Evolutionary conservation across 345 rosid species (phyloP).

Genomic region (Brassica incana): DNA sequence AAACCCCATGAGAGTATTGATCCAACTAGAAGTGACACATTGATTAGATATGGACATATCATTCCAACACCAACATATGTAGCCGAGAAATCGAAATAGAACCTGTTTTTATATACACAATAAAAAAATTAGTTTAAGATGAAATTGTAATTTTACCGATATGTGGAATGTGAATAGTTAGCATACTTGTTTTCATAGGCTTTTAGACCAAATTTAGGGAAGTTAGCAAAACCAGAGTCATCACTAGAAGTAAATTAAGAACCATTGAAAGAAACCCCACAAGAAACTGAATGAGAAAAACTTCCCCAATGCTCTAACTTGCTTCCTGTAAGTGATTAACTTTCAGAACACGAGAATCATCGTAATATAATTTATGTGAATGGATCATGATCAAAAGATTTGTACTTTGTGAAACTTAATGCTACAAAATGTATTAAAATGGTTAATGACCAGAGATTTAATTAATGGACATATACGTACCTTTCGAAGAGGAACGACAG

Average conservation of each 20-base stretch:
- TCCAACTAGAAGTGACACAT: slow-evolving; percentile 59
- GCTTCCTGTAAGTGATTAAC: slow-evolving; percentile 46
- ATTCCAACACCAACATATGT: slow-evolving; percentile 81
- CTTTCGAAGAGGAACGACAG: slow-evolving; percentile 72
- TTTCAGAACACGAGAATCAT: too few species aligned
- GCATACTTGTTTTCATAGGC: slow-evolving; percentile 49
- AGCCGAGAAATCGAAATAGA: slow-evolving; percentile 71
- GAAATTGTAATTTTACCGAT: neutral
- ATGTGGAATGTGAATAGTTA: neutral
- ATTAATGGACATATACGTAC: slow-evolving; percentile 26
- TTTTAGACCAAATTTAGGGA: slow-evolving; percentile 70
- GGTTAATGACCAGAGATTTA: neutral
- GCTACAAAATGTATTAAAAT: neutral
- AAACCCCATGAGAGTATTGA: slow-evolving; percentile 67
- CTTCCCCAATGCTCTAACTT: slow-evolving; percentile 57
- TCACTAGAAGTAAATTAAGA: slow-evolving; percentile 51
- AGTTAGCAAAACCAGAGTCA: slow-evolving; percentile 53
- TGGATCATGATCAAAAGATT: too few species aligned
- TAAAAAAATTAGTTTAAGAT: neutral
- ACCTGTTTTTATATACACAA: slow-evolving; percentile 37
- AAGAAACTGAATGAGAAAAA: slow-evolving; percentile 71
- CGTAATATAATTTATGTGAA: too few species aligned
- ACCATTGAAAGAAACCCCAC: slow-evolving; percentile 83
- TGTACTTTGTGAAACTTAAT: neutral
- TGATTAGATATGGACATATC: slow-evolving; percentile 67